Base-by-base conservation (phyloP, 2,329 filamentous ascomycete species). In the Fusarium musae region DNA sequence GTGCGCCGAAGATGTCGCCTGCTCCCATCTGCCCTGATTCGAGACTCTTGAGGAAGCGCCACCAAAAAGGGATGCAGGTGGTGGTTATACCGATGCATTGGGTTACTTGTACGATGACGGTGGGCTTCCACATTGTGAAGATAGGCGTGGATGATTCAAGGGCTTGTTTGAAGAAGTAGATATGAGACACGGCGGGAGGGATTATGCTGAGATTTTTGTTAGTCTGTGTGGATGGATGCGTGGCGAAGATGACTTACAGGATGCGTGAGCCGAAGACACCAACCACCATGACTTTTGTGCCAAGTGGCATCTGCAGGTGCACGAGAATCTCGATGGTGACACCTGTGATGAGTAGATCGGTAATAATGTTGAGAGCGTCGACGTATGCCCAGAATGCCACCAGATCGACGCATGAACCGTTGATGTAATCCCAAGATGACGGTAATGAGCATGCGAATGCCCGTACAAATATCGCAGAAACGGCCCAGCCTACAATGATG, bases 71-170 rank as follows among this genome's bases (percentile, higher is more conserved):
- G 2, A 67, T 37, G 36, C 63, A 67, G 4, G 63, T 67, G 23
- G 53, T 67, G 21, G 46, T 67, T 21, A 67, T 32, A n/a, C 63
- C 53, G 21, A 67, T 23, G 15, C 63, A 67, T 11, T 67, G 64
- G 15, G 50, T 53, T 1, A 67, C 63, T 26, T 67, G 64, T 9
- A 67, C 37, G 17, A 68, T 68, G 5, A 68, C 13, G 11, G 40
- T 49, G 23, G 63, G 32, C 26, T 17, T 68, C 65, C 63, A 68
- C 63, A 68, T 68, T 17, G 60, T 49, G 10, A 68, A 68, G 10
- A 63, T 68, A 0, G 47, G 54, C 1, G 9, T 49, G 11, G 42
- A 6, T 13, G 65, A 68, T 16, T 61, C 39, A 12, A 68, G 2
- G 1, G 65, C 47, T 12, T 37, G 36, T 2, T 30, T 52, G 26